Base-by-base conservation (phyloP, 106 monocot species). In the Triglochin maritima region DNA sequence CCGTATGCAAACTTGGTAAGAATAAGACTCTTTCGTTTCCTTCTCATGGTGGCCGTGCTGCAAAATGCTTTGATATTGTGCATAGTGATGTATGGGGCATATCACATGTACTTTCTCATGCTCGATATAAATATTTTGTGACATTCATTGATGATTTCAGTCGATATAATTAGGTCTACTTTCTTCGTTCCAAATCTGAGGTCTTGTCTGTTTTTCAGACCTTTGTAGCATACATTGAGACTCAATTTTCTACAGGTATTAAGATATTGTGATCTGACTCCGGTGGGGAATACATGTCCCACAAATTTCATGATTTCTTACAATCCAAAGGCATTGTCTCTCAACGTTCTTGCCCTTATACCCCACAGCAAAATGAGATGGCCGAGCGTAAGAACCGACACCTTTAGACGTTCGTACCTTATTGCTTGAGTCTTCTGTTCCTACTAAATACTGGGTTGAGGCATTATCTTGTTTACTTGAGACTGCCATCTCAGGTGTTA, bases 101-200 rank as follows among this genome's bases (percentile, higher is more conserved):
- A 15, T 14, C 70, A 3, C 70, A 9, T 10, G 9, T 50, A 10
- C 6, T 16, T 1, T 70, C 70, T 12, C 46, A 45, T 11, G n/a
- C n/a, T n/a, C 6, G 8, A 9, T 48, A 48, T n/a, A 65, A 49
- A 8, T 69, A 57, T 11, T 75, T 56, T 75, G 43, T 66, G 0
- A 65, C 55, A 5, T 76, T 80, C 5, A 65, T 74, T 54, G 49
- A 71, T 43, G 49, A 76, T 45, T 76, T 12, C 17, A 67, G 13
- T 46, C 10, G 54, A 3, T 74, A 29, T 15, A 72, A 69, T 0
- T 72, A 67, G 70, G 47, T 76, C 13, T 81, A 67, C 41, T 72
- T 76, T 2, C 56, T 45, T 10, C 0, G 9, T 3, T 50, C 50
- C 7, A 60, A 75, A 62, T 13, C 0, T 51, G 43, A 74, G n/a